Conservation (phyloP, 352 stramenopile genomes). For the Phytophthora syringae region DNA sequence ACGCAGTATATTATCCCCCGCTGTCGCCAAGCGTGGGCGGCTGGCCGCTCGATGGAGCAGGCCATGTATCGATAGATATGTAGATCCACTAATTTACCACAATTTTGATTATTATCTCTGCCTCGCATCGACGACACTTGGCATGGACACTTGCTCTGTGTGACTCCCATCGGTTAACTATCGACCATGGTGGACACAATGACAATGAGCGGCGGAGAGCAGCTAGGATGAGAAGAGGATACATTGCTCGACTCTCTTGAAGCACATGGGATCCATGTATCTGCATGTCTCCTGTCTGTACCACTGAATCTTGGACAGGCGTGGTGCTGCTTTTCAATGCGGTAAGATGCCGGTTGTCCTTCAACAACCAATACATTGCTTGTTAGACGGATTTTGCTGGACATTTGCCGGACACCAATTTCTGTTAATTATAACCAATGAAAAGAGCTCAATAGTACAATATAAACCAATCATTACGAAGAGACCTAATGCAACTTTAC, state of each 20-base stretch:
- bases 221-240: conserved; percentile 26
- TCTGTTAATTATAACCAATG: no score
- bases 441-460: no score
- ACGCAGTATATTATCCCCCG: conserved; percentile 36
- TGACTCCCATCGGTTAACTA: no score
- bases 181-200: conserved; percentile 3
- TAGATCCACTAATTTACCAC: conserved; percentile 48
- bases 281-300: conserved; percentile 30
- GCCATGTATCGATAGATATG: conserved; percentile 37
- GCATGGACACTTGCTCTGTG: no score
- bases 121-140: conserved; percentile 12
- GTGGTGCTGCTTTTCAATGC: conserved; percentile 1
- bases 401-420: no score
- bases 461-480: no score
- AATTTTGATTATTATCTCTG: conserved; percentile 42
- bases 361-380: conserved; percentile 29
- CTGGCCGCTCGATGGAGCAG: conserved; percentile 6
- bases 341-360: neutral
- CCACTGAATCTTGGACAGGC: conserved; percentile 28
- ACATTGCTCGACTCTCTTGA: conserved; percentile 27
- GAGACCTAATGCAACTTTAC: no score
- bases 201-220: conserved; percentile 10
- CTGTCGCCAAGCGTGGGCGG: conserved; percentile 11
- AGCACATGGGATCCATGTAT: conserved; percentile 37
- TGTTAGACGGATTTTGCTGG: no score